Base-by-base conservation (phyloP, 1,284 basidiomycete species). In the Thelephora terrestris region DNA sequence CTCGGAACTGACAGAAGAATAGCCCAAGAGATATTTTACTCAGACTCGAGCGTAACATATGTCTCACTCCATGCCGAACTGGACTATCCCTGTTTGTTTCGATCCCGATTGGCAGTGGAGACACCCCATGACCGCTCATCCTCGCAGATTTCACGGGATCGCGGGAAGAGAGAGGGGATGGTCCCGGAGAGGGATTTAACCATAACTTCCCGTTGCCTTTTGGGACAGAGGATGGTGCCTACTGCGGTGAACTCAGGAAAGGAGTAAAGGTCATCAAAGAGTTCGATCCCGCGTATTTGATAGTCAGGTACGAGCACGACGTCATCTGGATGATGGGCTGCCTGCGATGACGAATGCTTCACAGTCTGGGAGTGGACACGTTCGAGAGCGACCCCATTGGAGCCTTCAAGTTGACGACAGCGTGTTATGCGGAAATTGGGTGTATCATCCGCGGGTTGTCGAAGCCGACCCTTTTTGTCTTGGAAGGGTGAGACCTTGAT, bases 321-420 rank as follows among this genome's bases (percentile, higher is more conserved):
- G 55, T 35, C 35, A 7, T 39, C n/a, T 21, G 23, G 37, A n/a
- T 50, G 18, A 40, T 42, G 17, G 14, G 5, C 16, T 16, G 23
- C 24, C 34, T 16, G 20, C 35, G 12, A 14, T 16, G 43, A 43
- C 36, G 29, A 34, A 29, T 16, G 4, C 27, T 37, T 32, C 14
- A n/a, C 47, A 63, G 59, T 47, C 58, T 68, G 27, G 68, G 68
- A 7, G 64, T 68, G 23, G 67, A 70, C 52, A 68, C 67, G 3
- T 66, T 60, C 52, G 46, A 47, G 1, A 61, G 64, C 43, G 65
- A 69, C 39, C 64, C 65, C n/a, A 58, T 68, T 24, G 60, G 63
- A 40, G 57, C 63, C 25, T 67, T 69, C 52, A 52, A 56, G n/a
- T 46, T 68, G 44, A 62, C 63, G 9, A 51, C 52, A 3, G 53